Evolutionary conservation across 73 alveolate species (phyloP).

Genomic region (Stentor coeruleus): DNA sequence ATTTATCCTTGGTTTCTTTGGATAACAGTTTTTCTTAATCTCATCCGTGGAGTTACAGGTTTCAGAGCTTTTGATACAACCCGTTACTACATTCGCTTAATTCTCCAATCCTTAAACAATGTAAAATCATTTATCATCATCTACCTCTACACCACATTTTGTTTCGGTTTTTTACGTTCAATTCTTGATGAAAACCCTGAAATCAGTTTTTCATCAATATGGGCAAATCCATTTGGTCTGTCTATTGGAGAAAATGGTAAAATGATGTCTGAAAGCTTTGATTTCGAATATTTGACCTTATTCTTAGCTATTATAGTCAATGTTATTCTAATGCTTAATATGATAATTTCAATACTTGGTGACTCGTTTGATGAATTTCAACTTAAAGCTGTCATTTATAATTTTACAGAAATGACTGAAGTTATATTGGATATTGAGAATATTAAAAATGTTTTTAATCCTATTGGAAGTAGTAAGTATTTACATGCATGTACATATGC

Average conservation of each 20-base stretch:
- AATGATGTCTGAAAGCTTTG: background rate
- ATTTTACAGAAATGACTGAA: slow-evolving; percentile 5
- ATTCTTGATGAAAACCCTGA: background rate
- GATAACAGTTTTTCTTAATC: background rate
- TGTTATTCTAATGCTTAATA: slow-evolving; percentile 14
- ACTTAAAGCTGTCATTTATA: background rate
- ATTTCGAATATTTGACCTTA: background rate
- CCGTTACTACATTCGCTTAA: background rate
- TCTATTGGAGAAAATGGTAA: background rate
- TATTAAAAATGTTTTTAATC: background rate
- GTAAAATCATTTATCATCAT: background rate
- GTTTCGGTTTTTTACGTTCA: background rate
- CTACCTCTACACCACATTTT: background rate
- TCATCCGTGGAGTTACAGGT: background rate
- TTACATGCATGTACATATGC: background rate
- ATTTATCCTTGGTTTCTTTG: background rate
- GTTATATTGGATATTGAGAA: slow-evolving; percentile 2
- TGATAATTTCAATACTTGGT: slow-evolving; percentile 19
- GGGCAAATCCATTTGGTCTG: background rate
- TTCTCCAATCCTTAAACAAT: background rate
- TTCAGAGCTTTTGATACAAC: slow-evolving; percentile 20
- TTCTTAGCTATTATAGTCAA: background rate
- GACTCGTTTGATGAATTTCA: slow-evolving; percentile 20
- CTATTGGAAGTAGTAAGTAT: background rate
- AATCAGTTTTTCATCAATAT: background rate